phyloP scores from a whole-genome alignment of 73 alveolate genomes.

The Paramecium sonneborni region DNA sequence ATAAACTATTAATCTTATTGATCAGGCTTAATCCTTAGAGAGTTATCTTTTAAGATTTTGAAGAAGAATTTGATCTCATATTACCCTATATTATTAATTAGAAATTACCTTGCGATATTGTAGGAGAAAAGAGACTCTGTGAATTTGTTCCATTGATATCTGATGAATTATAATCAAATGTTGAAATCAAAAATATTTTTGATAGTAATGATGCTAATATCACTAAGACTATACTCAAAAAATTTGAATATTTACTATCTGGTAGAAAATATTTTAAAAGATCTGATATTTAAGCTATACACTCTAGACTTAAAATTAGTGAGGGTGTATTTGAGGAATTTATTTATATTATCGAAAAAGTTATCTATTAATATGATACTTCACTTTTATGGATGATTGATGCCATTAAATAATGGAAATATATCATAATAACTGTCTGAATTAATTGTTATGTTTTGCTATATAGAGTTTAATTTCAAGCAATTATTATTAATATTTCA shows the following conservation, averaged over 20 bases:
- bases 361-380: background rate
- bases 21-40: background rate
- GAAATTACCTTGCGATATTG: conserved; percentile 8
- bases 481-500: background rate
- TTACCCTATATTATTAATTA: background rate
- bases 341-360: conserved; percentile 3
- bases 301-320: conserved; percentile 21
- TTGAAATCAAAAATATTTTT: background rate
- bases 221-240: background rate
- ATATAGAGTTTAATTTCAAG: background rate
- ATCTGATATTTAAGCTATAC: conserved; percentile 40
- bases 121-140: background rate
- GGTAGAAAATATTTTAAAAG: conserved; percentile 28
- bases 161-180: background rate
- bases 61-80: conserved; percentile 9
- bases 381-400: conserved; percentile 17
- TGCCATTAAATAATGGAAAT: conserved; percentile 6
- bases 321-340: background rate
- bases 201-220: conserved; percentile 5
- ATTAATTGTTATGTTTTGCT: background rate
- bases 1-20: background rate
- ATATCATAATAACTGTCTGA: conserved; percentile 21
- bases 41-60: conserved; percentile 7
- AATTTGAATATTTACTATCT: conserved; percentile 4
- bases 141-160: background rate